Evolutionary conservation across 1,284 basidiomycete species (phyloP).

Genomic region (Ganoderma boninense): DNA sequence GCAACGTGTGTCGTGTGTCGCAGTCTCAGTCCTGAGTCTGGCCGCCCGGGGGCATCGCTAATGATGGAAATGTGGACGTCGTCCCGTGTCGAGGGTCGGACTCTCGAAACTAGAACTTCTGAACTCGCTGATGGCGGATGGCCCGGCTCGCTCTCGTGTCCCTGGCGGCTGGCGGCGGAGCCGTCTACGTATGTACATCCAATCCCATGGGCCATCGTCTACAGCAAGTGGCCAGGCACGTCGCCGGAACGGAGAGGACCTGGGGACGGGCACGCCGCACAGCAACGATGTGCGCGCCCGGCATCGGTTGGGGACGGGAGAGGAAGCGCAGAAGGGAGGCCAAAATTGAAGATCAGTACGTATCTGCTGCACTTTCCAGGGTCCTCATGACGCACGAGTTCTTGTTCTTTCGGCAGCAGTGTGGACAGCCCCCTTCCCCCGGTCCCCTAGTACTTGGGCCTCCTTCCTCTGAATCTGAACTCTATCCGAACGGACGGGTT

Average conservation of each 20-base stretch:
- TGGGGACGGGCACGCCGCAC: not conserved
- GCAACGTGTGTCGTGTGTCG: not conserved
- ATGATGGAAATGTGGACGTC: not conserved
- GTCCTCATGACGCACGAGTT: not conserved
- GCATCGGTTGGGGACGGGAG: not conserved
- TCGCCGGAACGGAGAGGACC: not conserved
- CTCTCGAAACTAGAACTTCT: no score
- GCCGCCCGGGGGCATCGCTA: not conserved
- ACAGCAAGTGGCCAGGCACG: not conserved
- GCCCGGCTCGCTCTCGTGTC: not conserved
- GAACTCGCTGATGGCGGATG: no score
- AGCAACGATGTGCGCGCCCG: constrained; percentile 11
- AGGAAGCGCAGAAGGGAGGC: constrained; percentile 1
- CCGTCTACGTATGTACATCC: not conserved
- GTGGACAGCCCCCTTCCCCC: no score
- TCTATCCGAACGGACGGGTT: not conserved
- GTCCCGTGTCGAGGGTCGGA: not conserved
- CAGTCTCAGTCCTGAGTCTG: not conserved
- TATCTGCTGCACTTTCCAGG: not conserved
- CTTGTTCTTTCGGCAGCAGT: no score
- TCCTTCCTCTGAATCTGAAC: not conserved
- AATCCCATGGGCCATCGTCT: not conserved
- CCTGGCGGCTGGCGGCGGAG: not conserved
- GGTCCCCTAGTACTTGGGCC: not conserved
- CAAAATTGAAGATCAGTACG: constrained; percentile 7